Percentiles rank a stretch among this genome's conserved stretches.
phyloP scores from a whole-genome alignment of 2,329 filamentous ascomycete species.

The Madurella mycetomatis region DNA sequence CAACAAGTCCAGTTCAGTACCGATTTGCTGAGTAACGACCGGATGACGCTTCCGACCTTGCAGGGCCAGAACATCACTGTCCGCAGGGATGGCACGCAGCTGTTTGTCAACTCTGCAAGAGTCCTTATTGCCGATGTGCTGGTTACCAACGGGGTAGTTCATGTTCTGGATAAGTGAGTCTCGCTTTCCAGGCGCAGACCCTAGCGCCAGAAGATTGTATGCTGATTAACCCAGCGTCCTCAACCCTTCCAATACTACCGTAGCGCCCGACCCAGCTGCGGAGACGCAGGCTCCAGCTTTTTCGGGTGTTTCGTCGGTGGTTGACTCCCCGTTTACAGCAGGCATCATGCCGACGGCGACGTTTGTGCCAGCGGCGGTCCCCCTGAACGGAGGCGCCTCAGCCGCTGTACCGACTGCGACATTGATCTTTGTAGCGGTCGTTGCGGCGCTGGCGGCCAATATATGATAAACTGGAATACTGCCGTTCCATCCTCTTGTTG shows the following conservation, averaged over 20 bases:
- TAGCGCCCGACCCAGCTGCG: constrained; percentile 29
- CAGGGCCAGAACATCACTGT: constrained; percentile 20
- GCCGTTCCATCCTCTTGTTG: too few species aligned
- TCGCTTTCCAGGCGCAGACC: neutral
- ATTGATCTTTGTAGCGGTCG: constrained; percentile 14
- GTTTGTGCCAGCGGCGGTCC: constrained; percentile 23
- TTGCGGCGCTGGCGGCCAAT: constrained; percentile 4
- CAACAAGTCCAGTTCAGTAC: constrained; percentile 28
- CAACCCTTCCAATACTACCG: constrained; percentile 31
- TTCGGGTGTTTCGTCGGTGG: constrained; percentile 22
- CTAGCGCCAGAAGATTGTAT: constrained; percentile 4
- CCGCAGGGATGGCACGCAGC: constrained; percentile 13
- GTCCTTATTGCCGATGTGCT: constrained; percentile 48
- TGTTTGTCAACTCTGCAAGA: constrained; percentile 48
- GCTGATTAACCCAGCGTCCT: constrained; percentile 34
- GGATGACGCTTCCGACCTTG: constrained; percentile 14
- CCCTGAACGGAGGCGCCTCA: constrained; percentile 18
- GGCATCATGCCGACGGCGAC: constrained; percentile 27
- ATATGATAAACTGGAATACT: neutral
- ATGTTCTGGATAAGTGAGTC: constrained; percentile 54
- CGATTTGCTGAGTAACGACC: constrained; percentile 14
- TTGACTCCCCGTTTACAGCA: constrained; percentile 28
- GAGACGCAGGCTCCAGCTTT: constrained; percentile 32
- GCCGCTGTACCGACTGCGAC: constrained; percentile 20
- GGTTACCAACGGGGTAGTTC: constrained; percentile 52